Percentiles rank a stretch among this genome's conserved stretches.
Evolutionary conservation across 176 grass and related monocot genomes (phyloP).

Genomic region (Microstegium vimineum): DNA sequence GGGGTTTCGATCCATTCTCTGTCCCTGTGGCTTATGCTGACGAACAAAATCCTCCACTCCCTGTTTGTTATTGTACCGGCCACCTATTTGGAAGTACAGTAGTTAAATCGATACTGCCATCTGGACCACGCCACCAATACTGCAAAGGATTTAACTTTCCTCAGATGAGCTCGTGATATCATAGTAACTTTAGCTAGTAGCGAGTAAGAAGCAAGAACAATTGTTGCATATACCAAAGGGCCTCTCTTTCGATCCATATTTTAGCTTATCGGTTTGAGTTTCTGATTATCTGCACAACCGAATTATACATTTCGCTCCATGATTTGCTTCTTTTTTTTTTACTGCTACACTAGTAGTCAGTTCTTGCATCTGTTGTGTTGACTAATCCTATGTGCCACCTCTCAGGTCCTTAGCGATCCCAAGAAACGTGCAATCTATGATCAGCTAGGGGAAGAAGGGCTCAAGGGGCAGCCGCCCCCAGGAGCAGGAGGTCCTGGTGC

Average conservation of each 20-base stretch:
- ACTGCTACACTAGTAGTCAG: not conserved
- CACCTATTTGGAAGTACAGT: not conserved
- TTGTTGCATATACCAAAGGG: not conserved
- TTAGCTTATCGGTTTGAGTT: not conserved
- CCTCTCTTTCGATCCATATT: not conserved
- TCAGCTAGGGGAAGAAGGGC: conserved; percentile 89
- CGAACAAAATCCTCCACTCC: not conserved
- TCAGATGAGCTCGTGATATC: not conserved
- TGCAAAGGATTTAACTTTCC: not conserved
- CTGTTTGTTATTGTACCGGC: not conserved
- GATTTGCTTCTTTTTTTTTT: not conserved
- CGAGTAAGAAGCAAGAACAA: not conserved
- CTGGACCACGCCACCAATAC: not conserved
- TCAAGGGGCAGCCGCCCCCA: conserved; percentile 66
- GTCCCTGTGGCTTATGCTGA: not conserved
- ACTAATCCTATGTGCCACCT: conserved; percentile 11
- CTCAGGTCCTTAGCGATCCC: conserved; percentile 85
- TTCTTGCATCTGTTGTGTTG: not conserved
- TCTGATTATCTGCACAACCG: not conserved
- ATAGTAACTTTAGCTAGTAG: not conserved
- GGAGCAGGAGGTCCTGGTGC: conserved; percentile 38
- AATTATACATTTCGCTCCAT: not conserved
- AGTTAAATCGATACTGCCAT: not conserved
- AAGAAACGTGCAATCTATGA: conserved; percentile 85
- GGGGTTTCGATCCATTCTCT: not conserved